Conservation (phyloP, 257 asterid species). For the Lithospermum erythrorhizon region DNA sequence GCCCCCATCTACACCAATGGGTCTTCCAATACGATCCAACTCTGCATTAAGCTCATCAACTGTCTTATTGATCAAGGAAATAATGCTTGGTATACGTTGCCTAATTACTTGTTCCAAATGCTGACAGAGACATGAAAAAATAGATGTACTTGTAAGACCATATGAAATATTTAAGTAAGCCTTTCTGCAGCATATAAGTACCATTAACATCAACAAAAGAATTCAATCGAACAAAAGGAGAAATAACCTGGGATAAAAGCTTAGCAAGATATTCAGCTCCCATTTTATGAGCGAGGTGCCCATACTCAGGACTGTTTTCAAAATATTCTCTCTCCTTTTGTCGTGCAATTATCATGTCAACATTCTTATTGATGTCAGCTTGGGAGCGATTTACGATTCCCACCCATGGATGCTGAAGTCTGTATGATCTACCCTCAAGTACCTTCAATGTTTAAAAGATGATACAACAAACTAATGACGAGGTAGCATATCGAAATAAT, state of each 20-base stretch:
- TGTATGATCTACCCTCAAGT: slow-evolving; percentile 87
- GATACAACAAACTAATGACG: slow-evolving; percentile 7
- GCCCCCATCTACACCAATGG: slow-evolving; percentile 91
- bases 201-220: slow-evolving; percentile 7
- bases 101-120: slow-evolving; percentile 90
- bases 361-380: slow-evolving; percentile 91
- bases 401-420: slow-evolving; percentile 95
- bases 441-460: slow-evolving; percentile 41
- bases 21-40: slow-evolving; percentile 91
- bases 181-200: slow-evolving; percentile 5
- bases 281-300: slow-evolving; percentile 88
- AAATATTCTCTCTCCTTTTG: slow-evolving; percentile 82
- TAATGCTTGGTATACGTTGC: slow-evolving; percentile 91
- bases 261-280: slow-evolving; percentile 93
- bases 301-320: slow-evolving; percentile 88
- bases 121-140: slow-evolving; percentile 19
- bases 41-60: slow-evolving; percentile 94
- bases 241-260: slow-evolving; percentile 60
- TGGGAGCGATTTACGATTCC: slow-evolving; percentile 96
- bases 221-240: slow-evolving; percentile 1
- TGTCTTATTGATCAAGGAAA: slow-evolving; percentile 78
- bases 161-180: neutral
- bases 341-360: slow-evolving; percentile 78
- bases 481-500: slow-evolving; percentile 6
- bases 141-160: neutral